These are phyloP conservation scores for Lepidium didymum DNA, from an alignment of 345 rosid genomes.

Conservation along the genomic window DNA sequence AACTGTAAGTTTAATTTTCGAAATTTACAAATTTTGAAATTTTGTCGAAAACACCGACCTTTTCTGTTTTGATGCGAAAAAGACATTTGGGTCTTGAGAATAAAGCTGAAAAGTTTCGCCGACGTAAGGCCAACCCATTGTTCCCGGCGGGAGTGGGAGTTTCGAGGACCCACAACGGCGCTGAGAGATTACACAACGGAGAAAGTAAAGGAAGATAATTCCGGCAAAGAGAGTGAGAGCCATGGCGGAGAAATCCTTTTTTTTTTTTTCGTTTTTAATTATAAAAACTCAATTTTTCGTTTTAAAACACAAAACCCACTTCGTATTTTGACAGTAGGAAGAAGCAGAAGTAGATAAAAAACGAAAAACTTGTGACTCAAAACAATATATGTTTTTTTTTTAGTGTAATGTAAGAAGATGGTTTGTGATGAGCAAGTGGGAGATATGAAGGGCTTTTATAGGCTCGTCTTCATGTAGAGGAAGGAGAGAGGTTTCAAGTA, in stretches of 20 bases:
- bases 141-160: constrained; percentile 79
- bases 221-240: constrained; percentile 25
- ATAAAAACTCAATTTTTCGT: background rate
- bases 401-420: background rate
- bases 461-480: constrained; percentile 12
- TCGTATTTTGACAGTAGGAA: background rate
- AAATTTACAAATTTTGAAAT: background rate
- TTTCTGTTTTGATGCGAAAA: constrained; percentile 60
- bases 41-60: constrained; percentile 27
- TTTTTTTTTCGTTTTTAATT: background rate
- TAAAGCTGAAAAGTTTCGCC: constrained; percentile 87
- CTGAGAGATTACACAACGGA: constrained; percentile 28
- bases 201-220: constrained; percentile 23
- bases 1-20: background rate
- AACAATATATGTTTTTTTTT: background rate
- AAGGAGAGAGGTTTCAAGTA: constrained; percentile 1
- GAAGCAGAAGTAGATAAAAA: constrained; percentile 14
- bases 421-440: constrained; percentile 22
- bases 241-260: constrained; percentile 36
- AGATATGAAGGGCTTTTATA: constrained; percentile 28
- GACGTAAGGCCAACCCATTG: constrained; percentile 78
- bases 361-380: constrained; percentile 24
- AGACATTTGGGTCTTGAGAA: constrained; percentile 82
- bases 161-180: constrained; percentile 13
- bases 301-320: background rate